Conservation (phyloP, 139 green algal species). For the Bryopsis sp. region DNA sequence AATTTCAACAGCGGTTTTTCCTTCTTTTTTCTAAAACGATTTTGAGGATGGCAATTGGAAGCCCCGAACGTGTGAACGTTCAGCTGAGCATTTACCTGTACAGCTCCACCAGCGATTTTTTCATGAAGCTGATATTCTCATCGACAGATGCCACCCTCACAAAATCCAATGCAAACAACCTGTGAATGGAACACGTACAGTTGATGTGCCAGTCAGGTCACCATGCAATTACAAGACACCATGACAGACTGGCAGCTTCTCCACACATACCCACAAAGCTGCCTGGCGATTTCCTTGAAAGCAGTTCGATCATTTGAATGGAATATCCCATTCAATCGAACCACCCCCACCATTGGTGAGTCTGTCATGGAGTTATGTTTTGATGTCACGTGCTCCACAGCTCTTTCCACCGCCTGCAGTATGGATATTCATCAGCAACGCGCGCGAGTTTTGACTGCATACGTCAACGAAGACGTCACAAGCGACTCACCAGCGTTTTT, state of each 20-base stretch:
- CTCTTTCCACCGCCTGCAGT: slow-evolving; percentile 2
- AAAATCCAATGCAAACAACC: neutral
- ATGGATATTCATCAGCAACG: neutral
- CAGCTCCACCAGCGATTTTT: neutral
- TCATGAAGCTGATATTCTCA: slow-evolving; percentile 4
- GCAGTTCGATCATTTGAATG: neutral
- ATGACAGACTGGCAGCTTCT: no score
- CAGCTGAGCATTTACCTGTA: neutral
- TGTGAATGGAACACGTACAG: neutral
- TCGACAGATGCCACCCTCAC: neutral
- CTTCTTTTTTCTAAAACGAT: no score
- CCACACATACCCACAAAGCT: slow-evolving; percentile 3
- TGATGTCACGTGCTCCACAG: neutral
- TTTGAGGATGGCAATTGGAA: no score
- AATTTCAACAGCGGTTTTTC: no score
- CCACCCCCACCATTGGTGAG: neutral
- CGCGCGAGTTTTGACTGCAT: no score
- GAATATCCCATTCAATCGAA: slow-evolving; percentile 1
- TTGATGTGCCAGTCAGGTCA: no score
- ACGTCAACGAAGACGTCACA: no score
- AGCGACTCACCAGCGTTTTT: slow-evolving; percentile 9
- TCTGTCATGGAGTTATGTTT: neutral
- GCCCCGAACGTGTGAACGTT: neutral
- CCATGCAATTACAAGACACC: no score
- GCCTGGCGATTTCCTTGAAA: neutral